A percentile compares a stretch with the other conserved stretches of the same genome.
Evolutionary conservation across 2,329 filamentous ascomycete species (phyloP).

Genomic region (Neoascochyta sp.): DNA sequence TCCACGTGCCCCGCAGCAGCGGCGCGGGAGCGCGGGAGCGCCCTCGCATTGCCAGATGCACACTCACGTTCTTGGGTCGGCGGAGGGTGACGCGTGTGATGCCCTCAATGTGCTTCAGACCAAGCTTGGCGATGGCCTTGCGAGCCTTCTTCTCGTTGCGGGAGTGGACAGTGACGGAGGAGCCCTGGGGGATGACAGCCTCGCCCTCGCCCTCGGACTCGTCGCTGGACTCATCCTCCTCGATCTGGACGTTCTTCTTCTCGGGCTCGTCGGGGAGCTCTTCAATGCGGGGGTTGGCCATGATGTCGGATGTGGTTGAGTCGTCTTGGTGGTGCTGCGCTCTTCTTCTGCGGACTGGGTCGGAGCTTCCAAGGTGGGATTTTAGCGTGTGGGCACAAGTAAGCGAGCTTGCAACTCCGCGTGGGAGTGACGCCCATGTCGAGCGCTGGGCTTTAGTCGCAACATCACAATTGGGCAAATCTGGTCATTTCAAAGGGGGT

Average conservation of each 20-base stretch:
- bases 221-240: slow-evolving; percentile 67
- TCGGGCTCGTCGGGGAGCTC: slow-evolving; percentile 88
- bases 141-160: slow-evolving; percentile 99
- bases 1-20: slow-evolving; percentile 8
- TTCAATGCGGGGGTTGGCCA: slow-evolving; percentile 98
- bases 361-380: slow-evolving; percentile 11
- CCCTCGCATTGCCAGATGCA: slow-evolving; percentile 13
- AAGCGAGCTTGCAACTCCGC: slow-evolving; percentile 19
- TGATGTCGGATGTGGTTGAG: slow-evolving; percentile 53
- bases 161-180: slow-evolving; percentile 88
- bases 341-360: slow-evolving; percentile 13
- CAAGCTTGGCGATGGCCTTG: slow-evolving; percentile 98
- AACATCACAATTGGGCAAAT: slow-evolving; percentile 4
- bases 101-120: slow-evolving; percentile 90
- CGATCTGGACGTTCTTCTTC: slow-evolving; percentile 71
- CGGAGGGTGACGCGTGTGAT: slow-evolving; percentile 98
- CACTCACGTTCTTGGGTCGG: slow-evolving; percentile 96
- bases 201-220: slow-evolving; percentile 69
- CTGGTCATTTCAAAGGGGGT: slow-evolving; percentile 20
- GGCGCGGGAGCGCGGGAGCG: slow-evolving; percentile 6
- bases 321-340: slow-evolving; percentile 13
- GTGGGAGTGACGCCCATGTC: slow-evolving; percentile 7
- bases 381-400: slow-evolving; percentile 24
- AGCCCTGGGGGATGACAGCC: slow-evolving; percentile 72
- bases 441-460: too few species aligned